Evolutionary conservation across 352 stramenopile genomes (phyloP), one percentile per base, ranked within the genome.

Genomic region (Pythium sp.): DNA sequence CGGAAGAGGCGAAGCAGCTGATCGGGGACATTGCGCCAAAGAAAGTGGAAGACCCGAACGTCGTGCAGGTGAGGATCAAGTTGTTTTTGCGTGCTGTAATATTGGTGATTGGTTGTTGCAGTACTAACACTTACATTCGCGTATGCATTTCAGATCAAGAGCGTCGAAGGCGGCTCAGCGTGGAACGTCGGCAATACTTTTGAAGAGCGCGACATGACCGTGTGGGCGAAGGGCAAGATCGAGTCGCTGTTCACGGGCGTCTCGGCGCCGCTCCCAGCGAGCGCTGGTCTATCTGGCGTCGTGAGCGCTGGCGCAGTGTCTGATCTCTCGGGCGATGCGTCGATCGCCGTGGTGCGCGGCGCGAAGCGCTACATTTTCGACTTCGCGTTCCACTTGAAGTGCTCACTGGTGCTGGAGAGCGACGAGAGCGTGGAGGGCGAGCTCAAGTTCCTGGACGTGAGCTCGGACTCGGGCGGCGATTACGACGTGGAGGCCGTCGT

Each of bases 1-100:
- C 90, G 26, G 97, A 99, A 59, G 93, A 99, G 69, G 93, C 92
- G n/a, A 99, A 98, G 72, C 80, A 87, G 64, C 95, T 99, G 73
- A 98, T 98, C 67, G 97, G 98, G 58, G 99, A 99, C 82, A 98
- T 96, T 51, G 89, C 90, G 12, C 91, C 89, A 34, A 91, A 97
- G 74, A 91, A 92, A 67, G 87, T 95, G 22, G 76, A 87, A 28
- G 77, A 96, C 47, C 64, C 62, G 24, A 81, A 91, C 60, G 76
- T 82, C 54, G 83, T 94, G 64, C 80, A 81, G 72, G 70, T 80
- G n/a, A 26, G 38, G 5, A 22, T 8, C 9, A 5, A 43, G 1
- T 43, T 15, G 11, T 43, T 43, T 18, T 5, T 15, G 2, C 15
- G 9, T 43, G 36, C 18, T 43, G 36, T 3, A 18, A 18, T 43